phyloP scores from a whole-genome alignment of 2,329 filamentous ascomycete genomes.

The Cladorrhinum sp. region DNA sequence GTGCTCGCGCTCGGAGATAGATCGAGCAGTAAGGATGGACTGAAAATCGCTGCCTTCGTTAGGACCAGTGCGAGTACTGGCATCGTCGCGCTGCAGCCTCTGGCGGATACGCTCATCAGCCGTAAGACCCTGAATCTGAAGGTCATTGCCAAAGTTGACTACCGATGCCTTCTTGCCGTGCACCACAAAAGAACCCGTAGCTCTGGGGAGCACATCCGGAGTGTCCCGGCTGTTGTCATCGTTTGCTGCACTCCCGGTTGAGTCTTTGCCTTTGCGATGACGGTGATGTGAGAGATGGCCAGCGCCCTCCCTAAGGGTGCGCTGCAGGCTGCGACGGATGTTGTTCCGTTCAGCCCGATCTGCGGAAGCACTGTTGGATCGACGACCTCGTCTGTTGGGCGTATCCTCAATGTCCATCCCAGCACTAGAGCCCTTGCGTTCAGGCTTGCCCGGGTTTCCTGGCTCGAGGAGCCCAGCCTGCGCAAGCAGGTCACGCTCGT shows the following conservation, averaged over 20 bases:
- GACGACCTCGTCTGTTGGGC: constrained; percentile 34
- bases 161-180: constrained; percentile 98
- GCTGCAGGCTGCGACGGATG: constrained; percentile 81
- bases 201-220: constrained; percentile 68
- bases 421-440: constrained; percentile 41
- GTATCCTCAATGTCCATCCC: constrained; percentile 42
- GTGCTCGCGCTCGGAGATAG: constrained; percentile 44
- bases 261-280: constrained; percentile 74
- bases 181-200: constrained; percentile 86
- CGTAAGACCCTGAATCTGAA: constrained; percentile 77
- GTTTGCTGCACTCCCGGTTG: constrained; percentile 53
- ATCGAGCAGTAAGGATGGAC: constrained; percentile 46
- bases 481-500: constrained; percentile 64
- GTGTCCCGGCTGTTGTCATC: constrained; percentile 46
- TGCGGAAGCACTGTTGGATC: constrained; percentile 23
- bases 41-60: constrained; percentile 47
- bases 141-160: constrained; percentile 91
- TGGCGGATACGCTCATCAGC: constrained; percentile 69
- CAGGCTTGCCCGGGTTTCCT: constrained; percentile 36
- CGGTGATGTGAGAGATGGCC: constrained; percentile 65
- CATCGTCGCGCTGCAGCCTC: constrained; percentile 44
- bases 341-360: constrained; percentile 61
- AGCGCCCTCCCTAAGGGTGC: constrained; percentile 79
- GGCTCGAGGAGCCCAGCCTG: constrained; percentile 63
- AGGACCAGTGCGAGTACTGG: constrained; percentile 34